Conservation (phyloP, 2,329 filamentous ascomycete genomes). For the Nigrograna mackinnonii region DNA sequence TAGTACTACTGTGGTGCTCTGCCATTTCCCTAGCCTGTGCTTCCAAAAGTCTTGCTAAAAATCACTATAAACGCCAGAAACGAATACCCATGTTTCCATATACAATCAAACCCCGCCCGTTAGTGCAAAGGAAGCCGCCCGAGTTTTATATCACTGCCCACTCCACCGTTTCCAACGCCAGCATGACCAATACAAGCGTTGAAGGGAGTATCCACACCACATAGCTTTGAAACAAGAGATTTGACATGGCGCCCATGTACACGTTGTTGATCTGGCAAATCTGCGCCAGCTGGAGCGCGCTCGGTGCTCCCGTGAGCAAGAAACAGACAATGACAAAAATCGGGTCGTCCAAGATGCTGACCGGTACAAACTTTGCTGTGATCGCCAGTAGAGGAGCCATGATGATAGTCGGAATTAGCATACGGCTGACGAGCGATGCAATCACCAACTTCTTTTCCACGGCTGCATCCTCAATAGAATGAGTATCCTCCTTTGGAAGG, state of each 20-base stretch:
- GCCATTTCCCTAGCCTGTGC: background rate
- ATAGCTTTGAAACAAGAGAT: constrained; percentile 92
- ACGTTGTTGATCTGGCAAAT: constrained; percentile 99
- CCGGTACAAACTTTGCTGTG: constrained; percentile 84
- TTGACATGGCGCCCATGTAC: constrained; percentile 92
- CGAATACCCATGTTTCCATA: background rate
- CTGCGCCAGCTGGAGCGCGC: constrained; percentile 90
- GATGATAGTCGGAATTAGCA: constrained; percentile 87
- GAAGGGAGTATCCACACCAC: constrained; percentile 97
- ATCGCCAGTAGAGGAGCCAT: constrained; percentile 91
- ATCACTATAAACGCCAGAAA: background rate
- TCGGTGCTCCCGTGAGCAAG: constrained; percentile 90
- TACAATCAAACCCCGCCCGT: background rate
- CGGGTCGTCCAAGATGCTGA: constrained; percentile 94
- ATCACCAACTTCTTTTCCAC: constrained; percentile 78
- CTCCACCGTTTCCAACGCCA: constrained; percentile 88
- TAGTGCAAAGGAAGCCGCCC: background rate
- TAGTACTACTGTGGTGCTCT: background rate
- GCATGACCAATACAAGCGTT: constrained; percentile 86
- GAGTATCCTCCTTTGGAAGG: constrained; percentile 66
- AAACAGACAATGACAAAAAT: constrained; percentile 99
- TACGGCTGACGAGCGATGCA: constrained; percentile 83
- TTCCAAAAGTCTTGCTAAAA: background rate
- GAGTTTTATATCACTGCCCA: constrained; percentile 64
- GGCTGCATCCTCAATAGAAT: constrained; percentile 70